Percentiles rank a stretch among this genome's conserved stretches.
These are phyloP conservation scores for Cordyceps militaris DNA, from an alignment of 2,329 filamentous ascomycete genomes.

Conservation along the genomic window DNA sequence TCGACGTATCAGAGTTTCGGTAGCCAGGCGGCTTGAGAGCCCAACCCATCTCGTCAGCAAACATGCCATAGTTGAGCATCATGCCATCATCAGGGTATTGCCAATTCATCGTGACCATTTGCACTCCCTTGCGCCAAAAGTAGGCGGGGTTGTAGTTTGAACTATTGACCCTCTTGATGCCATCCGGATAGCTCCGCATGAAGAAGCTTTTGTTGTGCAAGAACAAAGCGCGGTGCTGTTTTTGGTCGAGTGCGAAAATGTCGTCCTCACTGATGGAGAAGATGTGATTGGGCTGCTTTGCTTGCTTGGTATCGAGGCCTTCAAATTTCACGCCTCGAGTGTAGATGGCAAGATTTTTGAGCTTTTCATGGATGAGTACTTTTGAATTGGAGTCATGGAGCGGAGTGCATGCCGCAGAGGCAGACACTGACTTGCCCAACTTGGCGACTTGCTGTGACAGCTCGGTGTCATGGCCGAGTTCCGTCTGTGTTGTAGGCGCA, in stretches of 20 bases:
- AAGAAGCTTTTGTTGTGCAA: slow-evolving; percentile 81
- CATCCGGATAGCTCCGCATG: slow-evolving; percentile 87
- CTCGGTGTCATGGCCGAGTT: slow-evolving; percentile 15
- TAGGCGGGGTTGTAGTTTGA: slow-evolving; percentile 91
- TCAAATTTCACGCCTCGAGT: slow-evolving; percentile 79
- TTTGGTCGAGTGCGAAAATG: slow-evolving; percentile 52
- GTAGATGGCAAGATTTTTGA: slow-evolving; percentile 75
- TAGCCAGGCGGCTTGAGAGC: slow-evolving; percentile 76
- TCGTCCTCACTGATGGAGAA: slow-evolving; percentile 84
- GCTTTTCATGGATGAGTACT: slow-evolving; percentile 57
- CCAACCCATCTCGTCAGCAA: slow-evolving; percentile 78
- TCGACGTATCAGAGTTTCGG: slow-evolving; percentile 40
- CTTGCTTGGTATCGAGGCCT: slow-evolving; percentile 57
- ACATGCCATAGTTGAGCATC: slow-evolving; percentile 98
- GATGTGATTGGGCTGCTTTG: slow-evolving; percentile 58
- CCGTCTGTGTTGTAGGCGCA: slow-evolving; percentile 18
- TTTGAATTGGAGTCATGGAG: slow-evolving; percentile 33
- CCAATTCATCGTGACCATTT: slow-evolving; percentile 98
- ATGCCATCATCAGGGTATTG: slow-evolving; percentile 90
- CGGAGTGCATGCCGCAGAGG: background rate
- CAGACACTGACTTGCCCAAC: background rate
- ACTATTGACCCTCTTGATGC: slow-evolving; percentile 63
- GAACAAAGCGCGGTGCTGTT: slow-evolving; percentile 69
- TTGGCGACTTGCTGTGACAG: background rate
- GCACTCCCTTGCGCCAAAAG: slow-evolving; percentile 89